A percentile compares a stretch with the other conserved stretches of the same genome.
phyloP scores from a whole-genome alignment of 192 early-diverging fungal species.

The Podila epicladia region DNA sequence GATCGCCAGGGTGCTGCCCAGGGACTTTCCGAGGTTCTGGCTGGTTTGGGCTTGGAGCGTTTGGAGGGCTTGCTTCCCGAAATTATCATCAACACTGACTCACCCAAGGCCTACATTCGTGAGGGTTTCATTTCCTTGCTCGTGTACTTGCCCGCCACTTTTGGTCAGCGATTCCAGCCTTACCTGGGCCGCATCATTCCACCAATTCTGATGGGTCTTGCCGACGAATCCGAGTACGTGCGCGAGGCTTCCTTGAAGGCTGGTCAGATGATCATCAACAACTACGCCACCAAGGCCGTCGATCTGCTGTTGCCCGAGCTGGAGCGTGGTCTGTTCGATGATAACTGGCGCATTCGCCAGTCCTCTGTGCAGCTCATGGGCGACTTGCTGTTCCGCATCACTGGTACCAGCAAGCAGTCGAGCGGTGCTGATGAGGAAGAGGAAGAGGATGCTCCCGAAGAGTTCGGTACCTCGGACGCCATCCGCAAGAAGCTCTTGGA shows the following conservation, averaged over 20 bases:
- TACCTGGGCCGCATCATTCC: slow-evolving; percentile 91
- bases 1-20: slow-evolving; percentile 98
- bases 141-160: slow-evolving; percentile 95
- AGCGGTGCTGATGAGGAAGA: slow-evolving; percentile 59
- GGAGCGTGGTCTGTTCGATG: slow-evolving; percentile 89
- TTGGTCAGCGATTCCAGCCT: slow-evolving; percentile 90
- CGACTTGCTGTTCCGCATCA: slow-evolving; percentile 92
- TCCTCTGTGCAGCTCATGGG: slow-evolving; percentile 95
- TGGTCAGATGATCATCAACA: slow-evolving; percentile 92
- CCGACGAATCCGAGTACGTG: slow-evolving; percentile 95
- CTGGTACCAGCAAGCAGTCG: slow-evolving; percentile 74
- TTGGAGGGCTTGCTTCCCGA: slow-evolving; percentile 92
- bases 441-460: slow-evolving; percentile 70
- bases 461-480: slow-evolving; percentile 64
- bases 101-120: slow-evolving; percentile 80
- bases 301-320: slow-evolving; percentile 93
- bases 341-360: slow-evolving; percentile 96
- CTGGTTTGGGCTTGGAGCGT: slow-evolving; percentile 86
- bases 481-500: slow-evolving; percentile 76
- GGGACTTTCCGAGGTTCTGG: slow-evolving; percentile 93
- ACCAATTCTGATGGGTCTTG: slow-evolving; percentile 88
- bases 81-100: slow-evolving; percentile 81
- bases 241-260: slow-evolving; percentile 92
- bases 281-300: slow-evolving; percentile 88
- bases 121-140: slow-evolving; percentile 98